Conservation (phyloP, 371 early-diverging fungal species). For the Mucor lusitanicus region DNA sequence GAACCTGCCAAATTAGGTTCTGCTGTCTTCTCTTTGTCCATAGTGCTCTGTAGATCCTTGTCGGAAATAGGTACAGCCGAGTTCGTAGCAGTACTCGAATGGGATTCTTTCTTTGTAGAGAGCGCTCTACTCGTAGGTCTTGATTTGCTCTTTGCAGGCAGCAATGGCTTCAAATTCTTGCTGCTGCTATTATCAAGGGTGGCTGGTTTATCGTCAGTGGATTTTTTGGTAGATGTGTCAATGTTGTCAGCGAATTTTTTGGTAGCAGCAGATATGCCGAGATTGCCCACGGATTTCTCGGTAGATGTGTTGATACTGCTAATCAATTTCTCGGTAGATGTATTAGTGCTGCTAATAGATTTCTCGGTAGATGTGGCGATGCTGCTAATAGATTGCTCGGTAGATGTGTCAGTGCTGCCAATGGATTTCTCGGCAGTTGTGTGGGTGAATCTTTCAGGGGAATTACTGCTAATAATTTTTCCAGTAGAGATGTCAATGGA, state of each 20-base stretch:
- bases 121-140: not conserved
- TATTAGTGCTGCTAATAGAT: not conserved
- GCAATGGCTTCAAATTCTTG: not conserved
- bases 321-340: no score
- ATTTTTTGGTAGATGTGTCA: not conserved
- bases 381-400: no score
- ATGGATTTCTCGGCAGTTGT: no score
- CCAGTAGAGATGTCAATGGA: not conserved
- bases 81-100: no score
- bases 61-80: not conserved
- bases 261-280: no score
- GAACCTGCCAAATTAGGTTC: not conserved
- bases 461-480: no score
- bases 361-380: no score
- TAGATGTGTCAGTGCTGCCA: no score
- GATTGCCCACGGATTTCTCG: no score
- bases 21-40: not conserved
- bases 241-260: no score
- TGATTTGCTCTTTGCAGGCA: not conserved
- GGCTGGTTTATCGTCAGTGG: not conserved
- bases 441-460: no score
- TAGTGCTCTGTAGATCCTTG: not conserved
- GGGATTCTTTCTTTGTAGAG: not conserved
- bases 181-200: not conserved
- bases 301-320: no score